These are phyloP conservation scores for Kwoniella heveanensis DNA, from an alignment of 768 basidiomycete genomes.

Conservation along the genomic window DNA sequence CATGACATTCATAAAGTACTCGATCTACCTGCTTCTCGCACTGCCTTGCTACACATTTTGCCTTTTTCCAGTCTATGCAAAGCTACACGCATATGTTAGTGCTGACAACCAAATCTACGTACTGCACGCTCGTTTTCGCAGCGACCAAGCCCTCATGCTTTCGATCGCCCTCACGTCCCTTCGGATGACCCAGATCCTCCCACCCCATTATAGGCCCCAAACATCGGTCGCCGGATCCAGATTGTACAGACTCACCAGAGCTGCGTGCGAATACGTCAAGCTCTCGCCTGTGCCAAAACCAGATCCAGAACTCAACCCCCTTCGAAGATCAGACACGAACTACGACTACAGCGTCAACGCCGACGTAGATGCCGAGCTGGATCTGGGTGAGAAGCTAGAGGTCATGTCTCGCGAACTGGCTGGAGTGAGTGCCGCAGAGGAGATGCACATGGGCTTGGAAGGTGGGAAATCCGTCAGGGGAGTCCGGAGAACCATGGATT, in stretches of 20 bases:
- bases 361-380: background rate
- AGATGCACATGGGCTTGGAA: background rate
- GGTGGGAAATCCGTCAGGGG: conserved; percentile 3
- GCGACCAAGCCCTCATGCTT: conserved; percentile 10
- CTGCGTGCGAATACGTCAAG: conserved; percentile 15
- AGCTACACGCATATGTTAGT: too few species aligned
- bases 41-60: too few species aligned
- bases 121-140: too few species aligned
- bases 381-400: conserved; percentile 1
- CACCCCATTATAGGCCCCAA: background rate
- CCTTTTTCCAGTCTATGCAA: too few species aligned
- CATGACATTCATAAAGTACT: too few species aligned
- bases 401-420: conserved; percentile 2
- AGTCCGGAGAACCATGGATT: background rate
- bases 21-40: too few species aligned
- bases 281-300: background rate
- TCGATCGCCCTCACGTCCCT: conserved; percentile 11
- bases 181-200: background rate
- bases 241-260: conserved; percentile 8
- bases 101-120: too few species aligned
- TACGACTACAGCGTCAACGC: background rate
- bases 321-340: too few species aligned
- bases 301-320: too few species aligned
- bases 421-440: background rate
- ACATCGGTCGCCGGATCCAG: conserved; percentile 2